phyloP scores from a whole-genome alignment of 805 yeast genomes.

The Ogataea nonfermentans region DNA sequence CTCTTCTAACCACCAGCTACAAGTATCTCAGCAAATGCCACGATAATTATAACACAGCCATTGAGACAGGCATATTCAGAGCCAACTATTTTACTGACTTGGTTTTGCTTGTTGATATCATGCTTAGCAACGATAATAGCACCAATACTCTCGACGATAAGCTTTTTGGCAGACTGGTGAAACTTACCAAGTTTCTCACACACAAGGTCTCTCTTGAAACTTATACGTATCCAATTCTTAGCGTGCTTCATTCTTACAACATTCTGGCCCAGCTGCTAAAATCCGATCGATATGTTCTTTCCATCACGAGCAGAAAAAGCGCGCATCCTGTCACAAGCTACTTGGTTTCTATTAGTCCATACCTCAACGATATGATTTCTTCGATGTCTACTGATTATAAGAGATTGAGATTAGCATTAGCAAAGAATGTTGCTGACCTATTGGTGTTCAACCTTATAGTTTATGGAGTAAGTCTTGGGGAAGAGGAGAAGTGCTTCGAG shows the following conservation, averaged over 20 bases:
- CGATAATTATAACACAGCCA: slow-evolving; percentile 34
- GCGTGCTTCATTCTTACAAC: slow-evolving; percentile 31
- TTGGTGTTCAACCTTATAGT: slow-evolving; percentile 32
- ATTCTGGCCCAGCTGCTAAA: slow-evolving; percentile 29
- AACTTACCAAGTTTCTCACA: slow-evolving; percentile 27
- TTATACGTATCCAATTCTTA: slow-evolving; percentile 32
- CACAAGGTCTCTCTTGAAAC: slow-evolving; percentile 18
- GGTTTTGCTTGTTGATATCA: slow-evolving; percentile 29
- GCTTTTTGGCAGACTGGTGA: slow-evolving; percentile 30
- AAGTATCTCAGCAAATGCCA: slow-evolving; percentile 34
- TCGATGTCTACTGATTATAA: slow-evolving; percentile 31
- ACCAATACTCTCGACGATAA: slow-evolving; percentile 32
- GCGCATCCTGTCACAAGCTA: slow-evolving; percentile 22
- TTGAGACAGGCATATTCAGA: slow-evolving; percentile 30
- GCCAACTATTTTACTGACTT: slow-evolving; percentile 35
- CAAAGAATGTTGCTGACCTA: slow-evolving; percentile 34
- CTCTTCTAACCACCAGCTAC: slow-evolving; percentile 29
- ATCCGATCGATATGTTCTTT: slow-evolving; percentile 31
- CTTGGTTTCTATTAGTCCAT: slow-evolving; percentile 21
- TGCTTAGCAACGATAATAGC: slow-evolving; percentile 30
- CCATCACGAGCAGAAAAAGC: slow-evolving; percentile 27
- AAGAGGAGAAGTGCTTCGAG: slow-evolving; percentile 27
- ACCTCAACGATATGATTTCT: slow-evolving; percentile 19
- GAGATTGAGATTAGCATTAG: slow-evolving; percentile 28
- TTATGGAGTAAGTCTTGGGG: slow-evolving; percentile 28